Percentiles rank a stretch among this genome's conserved stretches.
These are phyloP conservation scores for Astrothelium macrocarpum DNA, from an alignment of 495 filamentous ascomycete genomes.

Conservation along the genomic window DNA sequence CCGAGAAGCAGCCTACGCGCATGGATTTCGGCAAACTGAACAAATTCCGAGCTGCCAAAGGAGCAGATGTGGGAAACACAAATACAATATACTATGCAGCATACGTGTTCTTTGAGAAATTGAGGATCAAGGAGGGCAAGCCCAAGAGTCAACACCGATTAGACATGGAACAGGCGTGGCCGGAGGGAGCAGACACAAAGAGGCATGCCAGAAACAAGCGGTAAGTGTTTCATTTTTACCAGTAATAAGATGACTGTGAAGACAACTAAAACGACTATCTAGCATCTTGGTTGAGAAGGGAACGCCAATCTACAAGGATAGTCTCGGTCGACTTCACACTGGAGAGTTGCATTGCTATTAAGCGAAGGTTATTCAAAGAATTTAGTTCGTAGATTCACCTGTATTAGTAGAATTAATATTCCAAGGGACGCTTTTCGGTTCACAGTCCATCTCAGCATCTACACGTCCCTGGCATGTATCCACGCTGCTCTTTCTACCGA, in stretches of 20 bases:
- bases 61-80: slow-evolving; percentile 36
- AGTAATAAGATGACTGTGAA: background rate
- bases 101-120: slow-evolving; percentile 54
- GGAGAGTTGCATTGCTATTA: background rate
- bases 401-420: background rate
- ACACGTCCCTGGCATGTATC: background rate
- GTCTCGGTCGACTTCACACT: background rate
- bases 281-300: background rate
- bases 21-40: slow-evolving; percentile 32
- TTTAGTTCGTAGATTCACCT: background rate
- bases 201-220: background rate
- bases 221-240: background rate
- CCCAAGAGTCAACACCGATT: slow-evolving; percentile 42
- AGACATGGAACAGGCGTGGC: slow-evolving; percentile 45
- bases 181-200: background rate
- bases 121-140: slow-evolving; percentile 45
- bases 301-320: background rate
- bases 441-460: background rate
- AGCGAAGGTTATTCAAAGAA: background rate
- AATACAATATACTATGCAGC: slow-evolving; percentile 40
- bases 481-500: background rate
- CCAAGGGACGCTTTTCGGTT: background rate
- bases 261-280: background rate
- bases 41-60: slow-evolving; percentile 43
- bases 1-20: slow-evolving; percentile 11